phyloP scores from a whole-genome alignment of 495 filamentous ascomycete genomes.

The Entonaema liquescens region DNA sequence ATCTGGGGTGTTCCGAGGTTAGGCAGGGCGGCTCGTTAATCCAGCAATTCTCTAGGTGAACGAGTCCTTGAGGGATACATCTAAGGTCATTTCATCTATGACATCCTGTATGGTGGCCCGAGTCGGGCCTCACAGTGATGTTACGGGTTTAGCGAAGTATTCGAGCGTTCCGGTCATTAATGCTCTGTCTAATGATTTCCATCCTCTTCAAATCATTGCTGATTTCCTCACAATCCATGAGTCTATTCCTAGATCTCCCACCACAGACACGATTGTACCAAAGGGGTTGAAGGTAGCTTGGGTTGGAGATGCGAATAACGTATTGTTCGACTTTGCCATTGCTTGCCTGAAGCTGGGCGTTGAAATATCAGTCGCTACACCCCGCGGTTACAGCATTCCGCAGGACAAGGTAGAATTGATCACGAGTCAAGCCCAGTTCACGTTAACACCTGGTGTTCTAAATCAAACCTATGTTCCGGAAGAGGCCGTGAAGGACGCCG shows the following conservation, averaged over 20 bases:
- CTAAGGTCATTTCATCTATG: constrained; percentile 91
- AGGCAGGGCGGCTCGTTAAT: constrained; percentile 9
- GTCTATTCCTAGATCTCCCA: constrained; percentile 60
- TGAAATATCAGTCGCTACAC: constrained; percentile 84
- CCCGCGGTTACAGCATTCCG: constrained; percentile 81
- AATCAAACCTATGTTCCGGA: constrained; percentile 80
- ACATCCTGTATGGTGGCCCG: constrained; percentile 88
- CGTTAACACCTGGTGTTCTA: constrained; percentile 69
- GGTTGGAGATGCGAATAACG: constrained; percentile 97
- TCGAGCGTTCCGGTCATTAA: constrained; percentile 94
- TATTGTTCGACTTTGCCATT: constrained; percentile 90
- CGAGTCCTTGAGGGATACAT: constrained; percentile 89
- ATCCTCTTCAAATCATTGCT: constrained; percentile 91
- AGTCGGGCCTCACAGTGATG: constrained; percentile 83
- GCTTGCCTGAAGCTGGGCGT: constrained; percentile 86
- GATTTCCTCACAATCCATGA: constrained; percentile 93
- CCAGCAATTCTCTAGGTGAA: constrained; percentile 65
- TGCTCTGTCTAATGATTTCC: constrained; percentile 85
- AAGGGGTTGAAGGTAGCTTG: constrained; percentile 90
- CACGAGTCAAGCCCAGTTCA: constrained; percentile 62
- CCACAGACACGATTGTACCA: constrained; percentile 66
- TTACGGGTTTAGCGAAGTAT: constrained; percentile 78
- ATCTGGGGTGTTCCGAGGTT: background rate
- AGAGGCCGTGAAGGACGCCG: constrained; percentile 86
- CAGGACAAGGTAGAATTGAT: constrained; percentile 74